These are phyloP conservation scores for Nothophytophthora sp. DNA, from an alignment of 352 stramenopile species.

Conservation along the genomic window DNA sequence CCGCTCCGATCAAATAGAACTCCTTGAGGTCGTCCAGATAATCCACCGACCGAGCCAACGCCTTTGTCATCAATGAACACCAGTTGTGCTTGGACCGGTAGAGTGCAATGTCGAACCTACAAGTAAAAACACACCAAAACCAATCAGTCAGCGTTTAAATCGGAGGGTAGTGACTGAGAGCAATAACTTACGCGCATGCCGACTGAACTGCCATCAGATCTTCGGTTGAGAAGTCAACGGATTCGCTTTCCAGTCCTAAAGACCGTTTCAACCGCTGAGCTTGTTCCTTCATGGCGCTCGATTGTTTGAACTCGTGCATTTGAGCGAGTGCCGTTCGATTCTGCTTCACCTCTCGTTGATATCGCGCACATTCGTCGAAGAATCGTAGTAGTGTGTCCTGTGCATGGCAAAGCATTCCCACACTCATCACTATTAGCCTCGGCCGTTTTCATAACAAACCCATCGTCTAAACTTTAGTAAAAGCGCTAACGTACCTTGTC, in stretches of 20 bases:
- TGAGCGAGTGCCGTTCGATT: constrained; percentile 37
- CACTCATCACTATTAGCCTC: not conserved
- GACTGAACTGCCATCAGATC: constrained; percentile 39
- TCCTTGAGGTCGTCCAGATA: constrained; percentile 45
- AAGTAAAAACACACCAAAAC: not conserved
- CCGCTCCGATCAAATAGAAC: constrained; percentile 48
- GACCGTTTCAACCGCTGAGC: constrained; percentile 16
- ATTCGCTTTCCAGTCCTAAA: constrained; percentile 16
- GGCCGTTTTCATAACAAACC: not conserved
- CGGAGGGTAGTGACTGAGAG: not conserved
- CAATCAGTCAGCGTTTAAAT: not conserved
- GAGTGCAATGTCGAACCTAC: constrained; percentile 50
- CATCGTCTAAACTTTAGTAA: not conserved
- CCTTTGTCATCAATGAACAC: constrained; percentile 41
- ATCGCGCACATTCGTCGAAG: constrained; percentile 60
- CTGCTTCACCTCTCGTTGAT: constrained; percentile 44
- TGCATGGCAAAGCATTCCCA: not conserved
- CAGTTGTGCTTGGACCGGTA: constrained; percentile 38
- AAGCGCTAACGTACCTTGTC: constrained; percentile 21
- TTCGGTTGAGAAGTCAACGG: constrained; percentile 27
- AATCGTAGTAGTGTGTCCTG: constrained; percentile 57
- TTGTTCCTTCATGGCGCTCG: constrained; percentile 15
- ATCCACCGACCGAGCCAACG: constrained; percentile 33
- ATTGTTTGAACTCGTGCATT: constrained; percentile 31
- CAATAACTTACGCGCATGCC: constrained; percentile 42